Percentiles rank a stretch among this genome's conserved stretches.
phyloP scores from a whole-genome alignment of 495 filamentous ascomycete species.

The Polyplosphaeria fusca region DNA sequence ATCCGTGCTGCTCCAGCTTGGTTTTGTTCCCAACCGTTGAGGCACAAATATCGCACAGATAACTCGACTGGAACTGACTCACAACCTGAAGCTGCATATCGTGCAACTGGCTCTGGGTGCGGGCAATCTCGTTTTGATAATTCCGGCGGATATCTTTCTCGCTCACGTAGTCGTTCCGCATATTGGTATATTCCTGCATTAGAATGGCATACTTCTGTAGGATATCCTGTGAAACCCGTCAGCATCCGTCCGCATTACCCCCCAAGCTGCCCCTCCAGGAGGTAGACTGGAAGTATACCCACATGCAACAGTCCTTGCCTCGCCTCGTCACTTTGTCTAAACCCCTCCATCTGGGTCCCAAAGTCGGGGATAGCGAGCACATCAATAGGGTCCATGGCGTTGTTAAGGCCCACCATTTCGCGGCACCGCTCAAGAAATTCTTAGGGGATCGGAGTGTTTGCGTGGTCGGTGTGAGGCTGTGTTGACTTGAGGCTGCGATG shows the following conservation, averaged over 20 bases:
- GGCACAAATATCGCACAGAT: too few relatives aligned
- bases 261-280: too few relatives aligned
- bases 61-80: neutral
- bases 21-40: too few relatives aligned
- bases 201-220: conserved; percentile 19
- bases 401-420: conserved; percentile 24
- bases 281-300: neutral
- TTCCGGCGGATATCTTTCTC: conserved; percentile 19
- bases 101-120: conserved; percentile 12
- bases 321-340: conserved; percentile 27
- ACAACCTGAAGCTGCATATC: conserved; percentile 19
- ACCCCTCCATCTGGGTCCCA: conserved; percentile 27
- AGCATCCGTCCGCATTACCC: neutral
- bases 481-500: neutral
- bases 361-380: conserved; percentile 12
- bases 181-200: conserved; percentile 14
- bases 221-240: conserved; percentile 16
- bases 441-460: too few relatives aligned
- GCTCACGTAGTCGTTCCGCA: conserved; percentile 18
- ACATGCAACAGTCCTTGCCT: conserved; percentile 29
- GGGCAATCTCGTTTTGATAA: conserved; percentile 6
- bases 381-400: conserved; percentile 6
- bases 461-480: too few relatives aligned
- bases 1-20: too few relatives aligned
- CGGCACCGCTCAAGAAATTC: too few relatives aligned